Evolutionary conservation across 2,329 filamentous ascomycete species (phyloP), one percentile per base, ranked within the genome.

Genomic region (Diaporthe vexans): DNA sequence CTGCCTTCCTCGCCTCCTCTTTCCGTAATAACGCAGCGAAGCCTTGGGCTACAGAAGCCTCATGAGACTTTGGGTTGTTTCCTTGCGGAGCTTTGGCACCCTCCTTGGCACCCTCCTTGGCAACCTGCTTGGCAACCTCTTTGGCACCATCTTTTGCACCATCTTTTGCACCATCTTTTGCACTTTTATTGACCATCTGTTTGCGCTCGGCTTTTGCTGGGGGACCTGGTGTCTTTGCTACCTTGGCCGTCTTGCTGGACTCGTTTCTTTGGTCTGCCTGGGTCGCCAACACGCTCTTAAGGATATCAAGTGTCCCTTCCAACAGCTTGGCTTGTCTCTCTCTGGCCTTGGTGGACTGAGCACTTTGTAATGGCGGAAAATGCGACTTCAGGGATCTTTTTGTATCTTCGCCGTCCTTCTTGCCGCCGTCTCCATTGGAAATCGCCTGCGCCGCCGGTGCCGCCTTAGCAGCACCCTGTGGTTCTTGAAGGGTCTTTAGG

Each of bases 211-310:
- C 70, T 57, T 74, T 75, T 65, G 58, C 70, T 29, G 59, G 61
- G 37, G 19, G 17, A 46, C 8, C 37, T 11, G 26, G 24, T n/a
- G 21, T 35, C 52, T 54, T 48, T 21, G 57, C 17, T 8, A 48
- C 24, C 19, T 48, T 51, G 26, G 65, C 74, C n/a, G 61, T 37
- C 21, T 67, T 72, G 37, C 73, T 76, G 1, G 63, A n/a, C 24
- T 75, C 72, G 13, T 63, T 21, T 21, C 63, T 73, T 35, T 71
- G 17, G 11, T 68, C 72, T 52, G 76, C 58, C 77, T 82, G 81
- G 13, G 77, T 77, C 43, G 77, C 76, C 46, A 86, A 80, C 33
- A 85, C 84, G 52, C 80, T 82, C 76, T 83, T 83, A 68, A 86
- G 76, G 5, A 84, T 80, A 19, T 78, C 76, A 68, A 86, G 77